Percentiles rank a stretch among this genome's conserved stretches.
Evolutionary conservation across 1,139 yeast genomes (phyloP).

Genomic region (Geotrichum siamense): DNA sequence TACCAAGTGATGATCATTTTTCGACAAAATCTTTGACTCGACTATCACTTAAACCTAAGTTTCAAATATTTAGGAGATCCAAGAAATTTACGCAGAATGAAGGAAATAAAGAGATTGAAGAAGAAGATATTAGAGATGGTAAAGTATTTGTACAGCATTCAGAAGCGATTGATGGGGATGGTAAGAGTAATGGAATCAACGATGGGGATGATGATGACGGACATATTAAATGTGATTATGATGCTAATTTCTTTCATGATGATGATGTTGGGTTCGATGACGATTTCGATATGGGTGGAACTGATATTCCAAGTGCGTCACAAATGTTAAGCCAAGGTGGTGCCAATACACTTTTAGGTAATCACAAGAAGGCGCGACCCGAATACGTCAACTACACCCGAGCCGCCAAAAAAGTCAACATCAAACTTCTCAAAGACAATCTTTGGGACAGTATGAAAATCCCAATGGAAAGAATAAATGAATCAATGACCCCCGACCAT

Average conservation of each 20-base stretch:
- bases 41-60: slow-evolving; percentile 61
- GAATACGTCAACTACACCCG: slow-evolving; percentile 69
- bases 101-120: slow-evolving; percentile 16
- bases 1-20: slow-evolving; percentile 74
- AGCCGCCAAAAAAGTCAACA: slow-evolving; percentile 80
- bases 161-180: too few relatives aligned
- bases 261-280: slow-evolving; percentile 28
- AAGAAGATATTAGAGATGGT: slow-evolving; percentile 42
- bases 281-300: slow-evolving; percentile 22
- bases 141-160: slow-evolving; percentile 59
- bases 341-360: slow-evolving; percentile 2
- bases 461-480: slow-evolving; percentile 8
- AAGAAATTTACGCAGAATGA: neutral
- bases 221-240: slow-evolving; percentile 35
- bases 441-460: slow-evolving; percentile 55
- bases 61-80: slow-evolving; percentile 21
- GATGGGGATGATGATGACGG: slow-evolving; percentile 22
- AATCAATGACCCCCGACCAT: slow-evolving; percentile 12
- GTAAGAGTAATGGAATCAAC: too few relatives aligned
- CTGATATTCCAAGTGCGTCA: slow-evolving; percentile 7
- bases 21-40: slow-evolving; percentile 61
- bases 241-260: slow-evolving; percentile 41
- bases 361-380: slow-evolving; percentile 37
- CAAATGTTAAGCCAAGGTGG: slow-evolving; percentile 3
- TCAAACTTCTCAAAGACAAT: slow-evolving; percentile 69